Conservation (phyloP, 768 basidiomycete species). For the Dioszegia crocea region DNA sequence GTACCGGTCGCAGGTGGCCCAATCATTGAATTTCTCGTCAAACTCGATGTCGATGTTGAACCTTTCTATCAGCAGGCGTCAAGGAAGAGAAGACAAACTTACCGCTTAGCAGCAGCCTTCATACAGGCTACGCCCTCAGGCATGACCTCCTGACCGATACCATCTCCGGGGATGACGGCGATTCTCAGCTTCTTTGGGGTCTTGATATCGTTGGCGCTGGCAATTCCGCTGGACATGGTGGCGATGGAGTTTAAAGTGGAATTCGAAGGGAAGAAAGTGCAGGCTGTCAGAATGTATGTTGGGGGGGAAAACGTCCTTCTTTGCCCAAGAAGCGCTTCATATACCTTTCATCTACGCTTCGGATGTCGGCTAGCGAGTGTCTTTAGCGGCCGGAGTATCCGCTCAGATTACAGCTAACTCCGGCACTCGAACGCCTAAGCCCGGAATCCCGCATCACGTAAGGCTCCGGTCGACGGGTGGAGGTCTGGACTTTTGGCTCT, state of each 20-base stretch:
- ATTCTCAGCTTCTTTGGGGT: constrained; percentile 16
- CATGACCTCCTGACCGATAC: constrained; percentile 57
- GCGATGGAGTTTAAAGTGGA: neutral
- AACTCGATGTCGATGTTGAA: constrained; percentile 55
- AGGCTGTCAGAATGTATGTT: too few relatives aligned
- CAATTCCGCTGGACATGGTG: neutral
- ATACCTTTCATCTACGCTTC: too few relatives aligned
- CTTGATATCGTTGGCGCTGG: neutral
- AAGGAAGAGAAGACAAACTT: constrained; percentile 1
- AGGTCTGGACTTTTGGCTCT: too few relatives aligned
- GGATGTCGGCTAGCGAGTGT: too few relatives aligned
- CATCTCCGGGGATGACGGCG: constrained; percentile 36
- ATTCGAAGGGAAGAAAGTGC: too few relatives aligned
- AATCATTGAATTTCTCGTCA: constrained; percentile 48
- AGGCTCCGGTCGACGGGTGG: too few relatives aligned
- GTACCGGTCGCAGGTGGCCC: constrained; percentile 47
- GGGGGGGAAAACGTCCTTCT: too few relatives aligned
- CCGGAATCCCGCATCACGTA: too few relatives aligned
- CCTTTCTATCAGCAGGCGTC: constrained; percentile 33
- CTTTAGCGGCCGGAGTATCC: too few relatives aligned
- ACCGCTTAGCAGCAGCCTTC: constrained; percentile 44
- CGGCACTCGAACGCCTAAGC: too few relatives aligned
- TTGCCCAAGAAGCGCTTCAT: too few relatives aligned
- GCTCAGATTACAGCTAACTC: too few relatives aligned
- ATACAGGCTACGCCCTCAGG: constrained; percentile 54